These are phyloP conservation scores for Hanseniaspora nectarophila DNA, from an alignment of 805 yeast genomes.

Conservation along the genomic window DNA sequence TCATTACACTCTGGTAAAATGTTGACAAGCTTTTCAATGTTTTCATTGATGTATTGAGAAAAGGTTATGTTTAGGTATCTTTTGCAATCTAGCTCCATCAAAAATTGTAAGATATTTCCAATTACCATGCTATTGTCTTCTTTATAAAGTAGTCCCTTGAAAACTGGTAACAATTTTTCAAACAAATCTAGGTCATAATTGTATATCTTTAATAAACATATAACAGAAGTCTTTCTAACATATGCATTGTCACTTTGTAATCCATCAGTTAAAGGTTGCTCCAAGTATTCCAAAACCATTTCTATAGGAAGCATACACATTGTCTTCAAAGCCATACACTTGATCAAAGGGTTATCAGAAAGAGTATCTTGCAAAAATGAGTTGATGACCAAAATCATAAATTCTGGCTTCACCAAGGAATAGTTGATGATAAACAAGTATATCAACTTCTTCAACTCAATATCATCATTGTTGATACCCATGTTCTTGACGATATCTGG, in stretches of 20 bases:
- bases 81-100: conserved; percentile 50
- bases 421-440: conserved; percentile 92
- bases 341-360: conserved; percentile 89
- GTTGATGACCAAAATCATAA: conserved; percentile 89
- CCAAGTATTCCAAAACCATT: conserved; percentile 89
- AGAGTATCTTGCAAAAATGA: conserved; percentile 91
- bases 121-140: conserved; percentile 96
- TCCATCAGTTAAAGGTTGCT: conserved; percentile 75
- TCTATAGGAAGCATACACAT: conserved; percentile 97
- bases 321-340: conserved; percentile 93
- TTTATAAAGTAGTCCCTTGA: conserved; percentile 49
- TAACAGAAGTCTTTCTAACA: conserved; percentile 94
- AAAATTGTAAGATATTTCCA: conserved; percentile 80
- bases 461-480: conserved; percentile 69
- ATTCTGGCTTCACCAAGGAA: conserved; percentile 91
- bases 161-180: conserved; percentile 35
- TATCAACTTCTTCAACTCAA: conserved; percentile 92
- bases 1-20: conserved; percentile 96
- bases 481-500: conserved; percentile 94
- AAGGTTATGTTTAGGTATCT: conserved; percentile 31
- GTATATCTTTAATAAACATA: conserved; percentile 89
- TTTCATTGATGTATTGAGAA: conserved; percentile 30
- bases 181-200: conserved; percentile 77
- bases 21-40: conserved; percentile 51
- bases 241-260: conserved; percentile 89